Conservation (phyloP, 768 basidiomycete genomes). For the Lactifluus pinguis region DNA sequence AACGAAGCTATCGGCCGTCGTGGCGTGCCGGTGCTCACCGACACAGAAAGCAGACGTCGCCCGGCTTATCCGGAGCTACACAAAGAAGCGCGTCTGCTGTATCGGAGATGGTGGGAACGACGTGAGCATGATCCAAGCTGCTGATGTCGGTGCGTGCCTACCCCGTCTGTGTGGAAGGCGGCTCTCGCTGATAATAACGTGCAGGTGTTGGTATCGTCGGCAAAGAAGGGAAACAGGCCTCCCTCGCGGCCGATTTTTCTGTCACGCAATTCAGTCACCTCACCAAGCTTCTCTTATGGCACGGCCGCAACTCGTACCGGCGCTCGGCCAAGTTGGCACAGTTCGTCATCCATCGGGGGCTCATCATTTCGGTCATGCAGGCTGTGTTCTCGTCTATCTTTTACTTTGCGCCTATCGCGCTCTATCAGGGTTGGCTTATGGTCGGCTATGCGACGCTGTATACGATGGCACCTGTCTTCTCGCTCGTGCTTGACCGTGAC, state of each 20-base stretch:
- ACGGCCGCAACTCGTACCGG: constrained; percentile 96
- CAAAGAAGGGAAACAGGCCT: constrained; percentile 98
- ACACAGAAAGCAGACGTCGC: constrained; percentile 99
- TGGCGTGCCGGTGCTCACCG: constrained; percentile 96
- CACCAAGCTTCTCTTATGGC: constrained; percentile 96
- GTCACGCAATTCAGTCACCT: constrained; percentile 94
- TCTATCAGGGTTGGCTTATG: constrained; percentile 98
- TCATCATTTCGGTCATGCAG: constrained; percentile 97
- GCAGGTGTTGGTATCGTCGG: constrained; percentile 95
- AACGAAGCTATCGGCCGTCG: constrained; percentile 91
- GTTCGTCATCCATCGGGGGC: constrained; percentile 94
- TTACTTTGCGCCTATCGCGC: constrained; percentile 90
- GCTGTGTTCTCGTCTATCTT: constrained; percentile 92
- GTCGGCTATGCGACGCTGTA: constrained; percentile 94
- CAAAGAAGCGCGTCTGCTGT: constrained; percentile 94
- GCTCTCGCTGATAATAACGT: constrained; percentile 15
- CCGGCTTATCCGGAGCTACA: constrained; percentile 79
- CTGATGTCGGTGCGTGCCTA: constrained; percentile 78
- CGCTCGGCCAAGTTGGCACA: constrained; percentile 96
- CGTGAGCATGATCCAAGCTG: constrained; percentile 99
- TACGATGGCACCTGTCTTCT: constrained; percentile 98
- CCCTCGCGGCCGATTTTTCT: constrained; percentile 97
- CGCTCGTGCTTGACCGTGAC: constrained; percentile 89
- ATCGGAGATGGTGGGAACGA: constrained; percentile 99
- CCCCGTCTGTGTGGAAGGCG: not conserved